Evolutionary conservation across 164 flowering plant species (phyloP).

Genomic region (Magnolia changhungtana): DNA sequence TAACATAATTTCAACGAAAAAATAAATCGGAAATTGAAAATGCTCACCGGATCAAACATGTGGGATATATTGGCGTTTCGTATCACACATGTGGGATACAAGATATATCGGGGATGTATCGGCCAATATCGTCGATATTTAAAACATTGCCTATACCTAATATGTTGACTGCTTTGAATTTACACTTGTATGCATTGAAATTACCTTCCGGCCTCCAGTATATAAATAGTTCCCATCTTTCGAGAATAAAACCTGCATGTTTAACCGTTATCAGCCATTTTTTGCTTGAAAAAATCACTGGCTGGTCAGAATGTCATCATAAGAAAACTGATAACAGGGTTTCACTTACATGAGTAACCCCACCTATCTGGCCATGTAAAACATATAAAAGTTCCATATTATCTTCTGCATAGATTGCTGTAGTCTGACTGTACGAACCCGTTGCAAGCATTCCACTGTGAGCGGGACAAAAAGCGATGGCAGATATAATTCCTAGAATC

Average conservation of each 20-base stretch:
- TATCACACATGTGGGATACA: too few species aligned
- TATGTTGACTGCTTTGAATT: not conserved
- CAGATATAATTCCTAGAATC: conserved; percentile 71
- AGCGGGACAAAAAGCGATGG: conserved; percentile 75
- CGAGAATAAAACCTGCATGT: conserved; percentile 76
- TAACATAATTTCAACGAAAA: too few species aligned
- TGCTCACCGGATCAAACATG: too few species aligned
- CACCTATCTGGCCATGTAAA: conserved; percentile 97
- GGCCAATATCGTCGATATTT: too few species aligned
- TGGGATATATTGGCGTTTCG: too few species aligned
- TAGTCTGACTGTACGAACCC: conserved; percentile 85
- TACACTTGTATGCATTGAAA: not conserved
- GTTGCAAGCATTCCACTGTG: conserved; percentile 78
- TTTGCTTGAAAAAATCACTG: conserved; percentile 1
- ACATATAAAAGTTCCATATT: conserved; percentile 88
- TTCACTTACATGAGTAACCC: conserved; percentile 57
- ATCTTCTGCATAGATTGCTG: conserved; percentile 81
- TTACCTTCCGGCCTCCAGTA: conserved; percentile 91
- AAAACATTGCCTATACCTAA: too few species aligned
- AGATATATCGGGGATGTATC: too few species aligned
- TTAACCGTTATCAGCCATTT: conserved; percentile 5
- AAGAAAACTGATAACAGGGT: not conserved
- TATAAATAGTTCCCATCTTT: conserved; percentile 89
- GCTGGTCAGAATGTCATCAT: not conserved
- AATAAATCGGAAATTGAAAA: too few species aligned